These are phyloP conservation scores for Citropsis articulata DNA, from an alignment of 345 rosid species.

Conservation along the genomic window DNA sequence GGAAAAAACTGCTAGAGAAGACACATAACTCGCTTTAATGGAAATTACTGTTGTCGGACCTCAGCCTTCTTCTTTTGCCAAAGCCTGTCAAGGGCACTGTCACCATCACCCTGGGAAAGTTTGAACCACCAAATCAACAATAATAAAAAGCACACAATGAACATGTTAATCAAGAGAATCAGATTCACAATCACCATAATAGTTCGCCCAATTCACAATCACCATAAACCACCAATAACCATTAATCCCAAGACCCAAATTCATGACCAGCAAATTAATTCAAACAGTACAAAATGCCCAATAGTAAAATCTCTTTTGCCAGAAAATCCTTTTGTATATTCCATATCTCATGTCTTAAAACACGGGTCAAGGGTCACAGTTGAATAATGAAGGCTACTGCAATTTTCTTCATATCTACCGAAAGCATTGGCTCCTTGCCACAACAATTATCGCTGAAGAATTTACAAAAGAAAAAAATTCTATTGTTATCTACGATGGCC, in stretches of 20 bases:
- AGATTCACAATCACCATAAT: not conserved
- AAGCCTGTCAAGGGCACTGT: conserved; percentile 51
- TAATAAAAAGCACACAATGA: not conserved
- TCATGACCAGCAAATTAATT: not conserved
- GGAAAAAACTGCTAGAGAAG: not conserved
- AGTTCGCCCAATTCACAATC: not conserved
- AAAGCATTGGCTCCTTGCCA: not conserved
- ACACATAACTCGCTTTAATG: not conserved
- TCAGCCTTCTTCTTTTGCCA: conserved; percentile 62
- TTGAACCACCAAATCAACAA: not conserved
- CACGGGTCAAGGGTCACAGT: not conserved
- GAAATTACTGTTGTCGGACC: conserved; percentile 22
- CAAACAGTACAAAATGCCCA: not conserved
- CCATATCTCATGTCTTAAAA: not conserved
- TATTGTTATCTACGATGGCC: too few species aligned
- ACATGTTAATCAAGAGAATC: not conserved
- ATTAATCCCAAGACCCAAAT: not conserved
- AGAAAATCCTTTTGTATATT: not conserved
- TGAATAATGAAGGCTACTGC: too few species aligned
- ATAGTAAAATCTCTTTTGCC: not conserved
- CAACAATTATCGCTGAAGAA: not conserved
- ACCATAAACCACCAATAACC: not conserved
- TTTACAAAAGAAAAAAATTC: too few species aligned
- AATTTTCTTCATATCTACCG: not conserved
- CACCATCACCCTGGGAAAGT: conserved; percentile 50